phyloP scores from a whole-genome alignment of 140 eudicot species.

The Stevia rebaudiana region DNA sequence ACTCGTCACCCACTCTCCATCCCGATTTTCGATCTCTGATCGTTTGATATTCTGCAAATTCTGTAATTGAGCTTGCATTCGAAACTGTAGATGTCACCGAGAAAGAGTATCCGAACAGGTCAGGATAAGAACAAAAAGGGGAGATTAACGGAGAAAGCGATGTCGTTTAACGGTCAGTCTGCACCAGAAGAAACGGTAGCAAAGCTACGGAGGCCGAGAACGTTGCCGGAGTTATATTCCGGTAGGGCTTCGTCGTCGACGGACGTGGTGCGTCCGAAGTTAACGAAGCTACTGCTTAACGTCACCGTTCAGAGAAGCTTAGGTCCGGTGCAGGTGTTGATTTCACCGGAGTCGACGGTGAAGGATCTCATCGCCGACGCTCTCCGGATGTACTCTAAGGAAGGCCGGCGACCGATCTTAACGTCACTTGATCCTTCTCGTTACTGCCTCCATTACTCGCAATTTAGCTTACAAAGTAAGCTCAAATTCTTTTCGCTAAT shows the following conservation, averaged over 20 bases:
- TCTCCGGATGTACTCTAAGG: slow-evolving; percentile 53
- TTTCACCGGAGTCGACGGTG: slow-evolving; percentile 62
- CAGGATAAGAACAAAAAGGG: slow-evolving; percentile 46
- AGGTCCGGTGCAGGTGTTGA: slow-evolving; percentile 64
- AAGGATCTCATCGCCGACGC: slow-evolving; percentile 58
- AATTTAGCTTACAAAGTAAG: slow-evolving; percentile 91
- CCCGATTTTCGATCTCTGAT: too few species aligned
- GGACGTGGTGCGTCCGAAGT: slow-evolving; percentile 33
- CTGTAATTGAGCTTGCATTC: too few species aligned
- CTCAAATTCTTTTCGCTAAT: neutral
- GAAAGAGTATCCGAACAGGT: slow-evolving; percentile 37
- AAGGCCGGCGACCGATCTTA: slow-evolving; percentile 68
- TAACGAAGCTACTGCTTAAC: slow-evolving; percentile 71
- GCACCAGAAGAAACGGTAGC: slow-evolving; percentile 18
- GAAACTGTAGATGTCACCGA: slow-evolving; percentile 64
- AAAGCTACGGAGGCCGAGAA: slow-evolving; percentile 55
- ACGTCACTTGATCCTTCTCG: slow-evolving; percentile 25
- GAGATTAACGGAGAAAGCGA: slow-evolving; percentile 44
- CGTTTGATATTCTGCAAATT: too few species aligned
- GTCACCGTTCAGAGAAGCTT: slow-evolving; percentile 75
- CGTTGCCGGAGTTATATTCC: slow-evolving; percentile 60
- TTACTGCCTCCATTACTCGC: slow-evolving; percentile 86
- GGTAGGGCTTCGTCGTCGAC: slow-evolving; percentile 14
- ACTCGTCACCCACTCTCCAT: too few species aligned
- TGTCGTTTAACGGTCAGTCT: slow-evolving; percentile 59